Base-by-base conservation (phyloP, 2,329 filamentous ascomycete genomes). In the Plenodomus tracheiphilus region DNA sequence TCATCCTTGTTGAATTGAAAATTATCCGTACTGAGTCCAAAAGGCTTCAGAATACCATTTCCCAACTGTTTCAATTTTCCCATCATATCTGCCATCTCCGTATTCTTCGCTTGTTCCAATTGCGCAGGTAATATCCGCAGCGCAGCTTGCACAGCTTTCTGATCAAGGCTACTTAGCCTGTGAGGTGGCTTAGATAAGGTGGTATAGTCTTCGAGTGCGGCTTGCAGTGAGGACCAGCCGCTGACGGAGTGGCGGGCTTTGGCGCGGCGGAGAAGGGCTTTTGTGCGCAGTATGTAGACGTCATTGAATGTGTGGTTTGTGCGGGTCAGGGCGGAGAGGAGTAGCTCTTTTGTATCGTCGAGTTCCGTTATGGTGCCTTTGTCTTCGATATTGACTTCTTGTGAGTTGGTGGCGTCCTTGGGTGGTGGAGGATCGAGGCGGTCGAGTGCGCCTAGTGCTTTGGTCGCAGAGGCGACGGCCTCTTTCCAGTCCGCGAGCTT, bases 41-140 rank as follows among this genome's bases (percentile, higher is more conserved):
- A 97, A 0, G 93, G 93, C 69, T 89, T 96, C 42, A 99, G 71
- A 15, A 99, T 84, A 1, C 91, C 91, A 68, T 99, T 96, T 0
- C 94, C 94, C 51, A 99, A 77, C 74, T 89, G 85, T 69, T 96
- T 97, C 62, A 99, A 75, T 76, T 97, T 97, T 16, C 88, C 89
- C 91, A 96, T 96, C 91, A 97, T 97, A 75, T 99, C 93, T 2
- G 83, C 86, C 82, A 94, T 90, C 74, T 99, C 94, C 60, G 81
- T 82, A 66, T 96, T 87, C 74, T 91, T 90, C 1, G 92, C 91
- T 16, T 82, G 82, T 56, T 93, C 89, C 41, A 91, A 81, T 53
- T 81, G 80, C 1, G 81, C 76, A 1, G 90, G 89, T 34, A 97
- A 74, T 18, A 78, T 75, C 13, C 78, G 73, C 50, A 95, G 77